phyloP scores from a whole-genome alignment of 768 basidiomycete genomes.

The Mycena galopus region DNA sequence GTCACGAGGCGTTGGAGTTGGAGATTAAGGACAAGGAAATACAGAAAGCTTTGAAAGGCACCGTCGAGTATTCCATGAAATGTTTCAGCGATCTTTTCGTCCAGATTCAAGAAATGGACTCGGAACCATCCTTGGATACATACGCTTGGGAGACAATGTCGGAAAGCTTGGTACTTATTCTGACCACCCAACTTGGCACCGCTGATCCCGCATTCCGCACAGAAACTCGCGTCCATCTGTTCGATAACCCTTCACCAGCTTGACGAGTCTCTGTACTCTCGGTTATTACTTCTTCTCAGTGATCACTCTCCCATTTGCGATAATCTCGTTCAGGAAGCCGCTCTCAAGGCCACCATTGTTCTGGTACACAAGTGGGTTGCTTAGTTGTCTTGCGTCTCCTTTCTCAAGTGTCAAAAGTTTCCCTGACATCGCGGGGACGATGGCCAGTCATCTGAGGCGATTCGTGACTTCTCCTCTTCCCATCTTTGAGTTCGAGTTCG shows the following conservation, averaged over 20 bases:
- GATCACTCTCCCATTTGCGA: slow-evolving; percentile 86
- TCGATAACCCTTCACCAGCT: slow-evolving; percentile 78
- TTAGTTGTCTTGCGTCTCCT: background rate
- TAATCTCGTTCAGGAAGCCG: slow-evolving; percentile 89
- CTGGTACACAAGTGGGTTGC: slow-evolving; percentile 81
- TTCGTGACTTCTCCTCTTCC: slow-evolving; percentile 91
- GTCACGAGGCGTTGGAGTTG: slow-evolving; percentile 59
- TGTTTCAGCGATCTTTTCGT: slow-evolving; percentile 82
- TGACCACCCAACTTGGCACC: background rate
- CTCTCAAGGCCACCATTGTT: slow-evolving; percentile 86
- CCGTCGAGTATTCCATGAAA: slow-evolving; percentile 74
- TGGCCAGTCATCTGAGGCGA: slow-evolving; percentile 84
- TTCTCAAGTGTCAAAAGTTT: slow-evolving; percentile 64
- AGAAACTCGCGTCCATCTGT: slow-evolving; percentile 92
- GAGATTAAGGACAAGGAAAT: slow-evolving; percentile 55
- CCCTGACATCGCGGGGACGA: slow-evolving; percentile 78
- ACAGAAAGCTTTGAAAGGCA: slow-evolving; percentile 57
- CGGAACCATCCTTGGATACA: slow-evolving; percentile 84
- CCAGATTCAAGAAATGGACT: slow-evolving; percentile 88
- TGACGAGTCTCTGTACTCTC: slow-evolving; percentile 76
- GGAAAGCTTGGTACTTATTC: slow-evolving; percentile 78
- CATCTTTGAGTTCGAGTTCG: slow-evolving; percentile 90
- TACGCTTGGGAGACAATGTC: slow-evolving; percentile 96
- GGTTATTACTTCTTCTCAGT: slow-evolving; percentile 81
- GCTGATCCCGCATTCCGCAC: background rate